Conservation (phyloP, 2,329 filamentous ascomycete species). For the Hymenotorrendiella dingleyae region DNA sequence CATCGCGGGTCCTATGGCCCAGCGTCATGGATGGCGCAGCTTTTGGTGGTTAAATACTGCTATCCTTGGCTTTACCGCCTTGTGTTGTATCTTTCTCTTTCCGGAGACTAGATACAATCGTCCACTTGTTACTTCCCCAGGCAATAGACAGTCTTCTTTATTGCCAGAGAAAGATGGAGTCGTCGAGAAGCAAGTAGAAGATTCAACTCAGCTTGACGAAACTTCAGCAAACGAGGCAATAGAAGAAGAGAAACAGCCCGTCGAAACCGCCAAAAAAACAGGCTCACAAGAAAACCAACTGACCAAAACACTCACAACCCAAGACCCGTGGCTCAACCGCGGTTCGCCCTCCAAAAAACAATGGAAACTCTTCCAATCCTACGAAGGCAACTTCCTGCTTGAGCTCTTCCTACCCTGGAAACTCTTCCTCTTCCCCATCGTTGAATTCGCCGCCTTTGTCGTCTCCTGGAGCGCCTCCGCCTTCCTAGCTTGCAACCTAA, state of each 20-base stretch:
- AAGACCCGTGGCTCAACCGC: conserved; percentile 49
- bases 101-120: conserved; percentile 59
- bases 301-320: conserved; percentile 28
- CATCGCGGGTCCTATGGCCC: conserved; percentile 54
- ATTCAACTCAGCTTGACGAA: too few species aligned
- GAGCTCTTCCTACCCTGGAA: conserved; percentile 59
- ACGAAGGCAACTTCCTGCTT: conserved; percentile 36
- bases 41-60: conserved; percentile 64
- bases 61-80: conserved; percentile 41
- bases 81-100: conserved; percentile 53
- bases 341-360: conserved; percentile 50
- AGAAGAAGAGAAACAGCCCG: conserved; percentile 15
- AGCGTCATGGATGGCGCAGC: conserved; percentile 46
- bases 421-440: conserved; percentile 55
- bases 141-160: conserved; percentile 5
- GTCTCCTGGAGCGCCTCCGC: conserved; percentile 53
- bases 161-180: conserved; percentile 12
- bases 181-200: not conserved
- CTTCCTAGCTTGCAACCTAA: conserved; percentile 55
- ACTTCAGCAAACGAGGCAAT: conserved; percentile 1
- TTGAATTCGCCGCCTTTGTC: conserved; percentile 56
- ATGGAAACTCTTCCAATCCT: conserved; percentile 47
- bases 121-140: conserved; percentile 9
- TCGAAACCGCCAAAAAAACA: conserved; percentile 4
- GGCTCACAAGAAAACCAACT: conserved; percentile 15